phyloP scores from a whole-genome alignment of 192 early-diverging fungal genomes.

The Borealophlyctis nickersoniae region DNA sequence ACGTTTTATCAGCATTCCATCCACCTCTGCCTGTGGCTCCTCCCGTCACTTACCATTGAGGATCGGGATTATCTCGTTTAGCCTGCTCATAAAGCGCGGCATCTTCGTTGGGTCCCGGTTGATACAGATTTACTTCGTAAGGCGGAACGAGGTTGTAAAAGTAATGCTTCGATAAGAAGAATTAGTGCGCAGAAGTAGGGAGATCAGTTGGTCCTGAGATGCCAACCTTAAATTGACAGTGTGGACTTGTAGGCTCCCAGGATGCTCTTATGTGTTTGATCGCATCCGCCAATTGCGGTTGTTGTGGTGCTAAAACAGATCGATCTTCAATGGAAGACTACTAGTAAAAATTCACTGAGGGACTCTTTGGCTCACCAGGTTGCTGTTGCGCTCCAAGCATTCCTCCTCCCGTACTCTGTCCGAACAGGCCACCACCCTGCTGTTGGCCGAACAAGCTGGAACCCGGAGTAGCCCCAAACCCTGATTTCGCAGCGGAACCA shows the following conservation, averaged over 20 bases:
- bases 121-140: slow-evolving; percentile 75
- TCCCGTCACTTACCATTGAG: slow-evolving; percentile 55
- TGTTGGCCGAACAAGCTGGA: not conserved
- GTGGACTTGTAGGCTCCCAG: slow-evolving; percentile 75
- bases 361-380: slow-evolving; percentile 19
- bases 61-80: slow-evolving; percentile 81
- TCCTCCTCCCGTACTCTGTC: slow-evolving; percentile 15
- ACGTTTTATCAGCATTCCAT: not conserved
- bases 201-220: not conserved
- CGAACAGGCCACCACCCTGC: slow-evolving; percentile 4
- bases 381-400: slow-evolving; percentile 30
- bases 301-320: slow-evolving; percentile 29
- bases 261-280: slow-evolving; percentile 64
- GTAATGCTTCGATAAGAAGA: slow-evolving; percentile 60
- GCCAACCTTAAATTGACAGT: slow-evolving; percentile 75
- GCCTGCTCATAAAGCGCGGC: slow-evolving; percentile 78
- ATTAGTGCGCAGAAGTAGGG: not conserved
- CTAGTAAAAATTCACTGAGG: not conserved
- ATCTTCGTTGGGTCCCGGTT: slow-evolving; percentile 68
- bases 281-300: slow-evolving; percentile 42
- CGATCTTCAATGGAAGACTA: slow-evolving; percentile 5
- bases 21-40: not conserved
- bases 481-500: not conserved
- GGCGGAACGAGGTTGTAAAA: slow-evolving; percentile 95
- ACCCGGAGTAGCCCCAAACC: not conserved